These are phyloP conservation scores for Curvularia sp. DNA, from an alignment of 2,329 filamentous ascomycete genomes.

Conservation along the genomic window DNA sequence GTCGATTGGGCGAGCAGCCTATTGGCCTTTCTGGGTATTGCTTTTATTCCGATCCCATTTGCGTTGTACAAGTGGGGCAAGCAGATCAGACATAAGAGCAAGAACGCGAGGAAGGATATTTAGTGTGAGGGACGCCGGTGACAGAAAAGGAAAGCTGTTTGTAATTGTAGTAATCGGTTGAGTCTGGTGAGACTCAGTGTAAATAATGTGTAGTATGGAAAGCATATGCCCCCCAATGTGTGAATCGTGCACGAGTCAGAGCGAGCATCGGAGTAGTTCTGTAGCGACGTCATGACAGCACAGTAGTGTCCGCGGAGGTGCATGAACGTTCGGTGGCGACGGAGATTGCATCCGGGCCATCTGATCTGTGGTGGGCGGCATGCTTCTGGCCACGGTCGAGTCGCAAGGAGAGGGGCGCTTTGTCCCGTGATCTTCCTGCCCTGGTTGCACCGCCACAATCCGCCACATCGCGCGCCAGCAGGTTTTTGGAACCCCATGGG, in stretches of 20 bases:
- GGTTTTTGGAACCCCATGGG: slow-evolving; percentile 26
- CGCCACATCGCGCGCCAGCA: not conserved
- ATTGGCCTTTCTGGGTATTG: slow-evolving; percentile 52
- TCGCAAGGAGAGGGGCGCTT: not conserved
- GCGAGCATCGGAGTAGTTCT: not conserved
- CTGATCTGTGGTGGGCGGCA: not conserved
- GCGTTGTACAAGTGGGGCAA: slow-evolving; percentile 53
- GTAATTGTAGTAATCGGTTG: not conserved
- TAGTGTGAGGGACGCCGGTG: slow-evolving; percentile 14
- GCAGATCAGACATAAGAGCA: slow-evolving; percentile 52
- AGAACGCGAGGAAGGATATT: slow-evolving; percentile 52
- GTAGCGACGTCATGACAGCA: slow-evolving; percentile 7
- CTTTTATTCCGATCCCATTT: slow-evolving; percentile 57
- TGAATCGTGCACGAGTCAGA: not conserved
- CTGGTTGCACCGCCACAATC: not conserved
- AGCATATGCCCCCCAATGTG: too few relatives aligned
- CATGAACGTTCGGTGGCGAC: not conserved
- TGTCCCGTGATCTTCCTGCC: not conserved
- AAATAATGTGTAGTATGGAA: not conserved
- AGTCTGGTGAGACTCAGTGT: not conserved
- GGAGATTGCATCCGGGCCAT: not conserved
- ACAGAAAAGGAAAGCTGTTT: not conserved
- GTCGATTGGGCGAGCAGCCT: slow-evolving; percentile 53
- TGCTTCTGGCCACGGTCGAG: not conserved
- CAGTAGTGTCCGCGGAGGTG: not conserved